Conservation (phyloP, 768 basidiomycete species). For the Suillus subaureus region DNA sequence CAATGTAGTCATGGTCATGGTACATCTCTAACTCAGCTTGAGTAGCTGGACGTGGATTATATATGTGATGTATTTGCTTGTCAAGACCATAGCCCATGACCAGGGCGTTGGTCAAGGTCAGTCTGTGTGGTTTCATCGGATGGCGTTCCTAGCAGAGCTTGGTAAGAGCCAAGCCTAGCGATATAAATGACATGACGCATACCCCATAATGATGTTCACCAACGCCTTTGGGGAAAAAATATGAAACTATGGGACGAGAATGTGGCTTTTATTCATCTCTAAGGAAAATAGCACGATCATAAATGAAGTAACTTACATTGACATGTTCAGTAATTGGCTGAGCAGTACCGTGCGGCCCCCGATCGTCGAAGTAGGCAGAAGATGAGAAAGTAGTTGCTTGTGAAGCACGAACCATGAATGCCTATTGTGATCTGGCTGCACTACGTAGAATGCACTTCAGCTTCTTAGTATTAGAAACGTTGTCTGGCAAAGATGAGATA, state of each 20-base stretch:
- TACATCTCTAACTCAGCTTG: constrained; percentile 88
- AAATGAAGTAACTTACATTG: constrained; percentile 52
- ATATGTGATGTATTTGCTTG: constrained; percentile 91
- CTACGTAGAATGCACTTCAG: not conserved
- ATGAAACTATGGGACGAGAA: constrained; percentile 83
- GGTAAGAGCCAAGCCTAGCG: constrained; percentile 10
- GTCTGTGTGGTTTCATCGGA: constrained; percentile 97
- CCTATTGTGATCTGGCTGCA: not conserved
- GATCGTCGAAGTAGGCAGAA: constrained; percentile 74
- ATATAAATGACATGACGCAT: constrained; percentile 27
- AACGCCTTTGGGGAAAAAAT: constrained; percentile 93
- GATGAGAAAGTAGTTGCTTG: constrained; percentile 67
- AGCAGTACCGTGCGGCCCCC: constrained; percentile 68
- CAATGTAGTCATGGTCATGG: constrained; percentile 94
- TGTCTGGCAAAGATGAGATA: not conserved
- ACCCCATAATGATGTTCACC: constrained; percentile 98
- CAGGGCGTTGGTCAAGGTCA: constrained; percentile 95
- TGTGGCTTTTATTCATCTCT: constrained; percentile 30
- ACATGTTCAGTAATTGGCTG: constrained; percentile 81
- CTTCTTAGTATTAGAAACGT: not conserved
- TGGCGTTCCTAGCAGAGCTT: constrained; percentile 75
- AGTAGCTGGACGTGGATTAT: constrained; percentile 86
- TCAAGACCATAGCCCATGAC: constrained; percentile 96
- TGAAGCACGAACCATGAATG: constrained; percentile 37
- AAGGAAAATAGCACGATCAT: constrained; percentile 7